Percentiles rank a stretch among this genome's conserved stretches.
phyloP scores from a whole-genome alignment of 176 grass and related monocot species.

The Bothriochloa decipiens region DNA sequence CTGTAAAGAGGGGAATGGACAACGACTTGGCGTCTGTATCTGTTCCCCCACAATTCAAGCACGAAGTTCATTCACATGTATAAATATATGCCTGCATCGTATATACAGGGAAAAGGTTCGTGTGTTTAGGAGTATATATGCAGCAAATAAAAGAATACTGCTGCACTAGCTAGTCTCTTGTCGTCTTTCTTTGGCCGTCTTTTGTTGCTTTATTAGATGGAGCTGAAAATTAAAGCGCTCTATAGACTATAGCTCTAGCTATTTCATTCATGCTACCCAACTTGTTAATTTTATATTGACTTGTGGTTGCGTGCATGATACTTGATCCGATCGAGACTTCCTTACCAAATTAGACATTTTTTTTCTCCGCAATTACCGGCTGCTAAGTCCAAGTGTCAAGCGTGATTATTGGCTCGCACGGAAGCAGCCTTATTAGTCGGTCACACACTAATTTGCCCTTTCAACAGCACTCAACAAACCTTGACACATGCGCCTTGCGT shows the following conservation, averaged over 20 bases:
- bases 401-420: not conserved
- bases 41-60: not conserved
- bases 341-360: not conserved
- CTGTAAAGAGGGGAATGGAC: slow-evolving; percentile 4
- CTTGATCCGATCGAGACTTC: not conserved
- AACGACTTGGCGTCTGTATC: slow-evolving; percentile 1
- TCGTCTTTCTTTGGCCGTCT: not conserved
- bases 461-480: not conserved
- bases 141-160: not conserved
- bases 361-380: not conserved
- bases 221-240: not conserved
- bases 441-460: not conserved
- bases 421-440: not conserved
- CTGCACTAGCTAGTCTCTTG: too few species aligned
- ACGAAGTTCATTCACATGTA: not conserved
- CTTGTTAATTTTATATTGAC: not conserved
- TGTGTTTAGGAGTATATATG: not conserved
- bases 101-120: not conserved
- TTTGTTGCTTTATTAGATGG: not conserved
- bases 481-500: not conserved
- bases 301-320: not conserved
- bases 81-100: not conserved
- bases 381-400: not conserved
- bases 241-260: not conserved
- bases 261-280: not conserved